These are phyloP conservation scores for Podaxis rugospora DNA, from an alignment of 768 basidiomycete species.

Conservation along the genomic window DNA sequence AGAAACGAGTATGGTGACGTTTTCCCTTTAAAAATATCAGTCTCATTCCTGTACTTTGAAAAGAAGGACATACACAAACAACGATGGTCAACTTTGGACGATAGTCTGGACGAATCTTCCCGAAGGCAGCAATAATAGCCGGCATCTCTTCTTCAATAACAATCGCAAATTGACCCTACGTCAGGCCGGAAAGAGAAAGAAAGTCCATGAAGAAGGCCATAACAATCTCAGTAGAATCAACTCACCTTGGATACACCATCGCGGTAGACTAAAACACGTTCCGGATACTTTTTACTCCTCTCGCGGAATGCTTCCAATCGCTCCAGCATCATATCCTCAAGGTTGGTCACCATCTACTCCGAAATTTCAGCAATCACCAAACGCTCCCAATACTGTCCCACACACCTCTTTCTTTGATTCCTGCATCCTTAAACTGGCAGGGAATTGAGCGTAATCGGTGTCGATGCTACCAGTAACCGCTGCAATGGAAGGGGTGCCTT, in stretches of 20 bases:
- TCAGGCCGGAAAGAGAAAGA: slow-evolving; percentile 21
- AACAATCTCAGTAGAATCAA: slow-evolving; percentile 17
- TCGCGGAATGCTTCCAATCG: slow-evolving; percentile 50
- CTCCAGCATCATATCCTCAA: slow-evolving; percentile 62
- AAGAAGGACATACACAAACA: slow-evolving; percentile 58
- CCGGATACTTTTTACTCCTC: slow-evolving; percentile 49
- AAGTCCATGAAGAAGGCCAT: neutral
- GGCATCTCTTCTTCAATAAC: slow-evolving; percentile 67
- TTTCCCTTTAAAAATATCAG: slow-evolving; percentile 31
- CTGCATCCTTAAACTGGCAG: slow-evolving; percentile 71
- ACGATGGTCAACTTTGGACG: slow-evolving; percentile 64
- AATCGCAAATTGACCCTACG: slow-evolving; percentile 64
- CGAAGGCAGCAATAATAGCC: slow-evolving; percentile 55
- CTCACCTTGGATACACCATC: slow-evolving; percentile 79
- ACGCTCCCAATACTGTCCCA: neutral
- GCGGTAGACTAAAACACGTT: slow-evolving; percentile 68
- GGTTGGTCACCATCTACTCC: slow-evolving; percentile 67
- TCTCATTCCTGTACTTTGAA: slow-evolving; percentile 3
- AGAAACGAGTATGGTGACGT: slow-evolving; percentile 57
- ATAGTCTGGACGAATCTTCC: slow-evolving; percentile 38
- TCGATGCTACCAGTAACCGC: slow-evolving; percentile 83
- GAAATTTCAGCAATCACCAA: neutral
- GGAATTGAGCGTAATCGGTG: slow-evolving; percentile 59
- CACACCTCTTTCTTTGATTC: slow-evolving; percentile 71
- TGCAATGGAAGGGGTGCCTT: slow-evolving; percentile 77